Evolutionary conservation across 2,329 filamentous ascomycete genomes (phyloP), one percentile per base, ranked within the genome.

Genomic region (Aspergillus brasiliensis): DNA sequence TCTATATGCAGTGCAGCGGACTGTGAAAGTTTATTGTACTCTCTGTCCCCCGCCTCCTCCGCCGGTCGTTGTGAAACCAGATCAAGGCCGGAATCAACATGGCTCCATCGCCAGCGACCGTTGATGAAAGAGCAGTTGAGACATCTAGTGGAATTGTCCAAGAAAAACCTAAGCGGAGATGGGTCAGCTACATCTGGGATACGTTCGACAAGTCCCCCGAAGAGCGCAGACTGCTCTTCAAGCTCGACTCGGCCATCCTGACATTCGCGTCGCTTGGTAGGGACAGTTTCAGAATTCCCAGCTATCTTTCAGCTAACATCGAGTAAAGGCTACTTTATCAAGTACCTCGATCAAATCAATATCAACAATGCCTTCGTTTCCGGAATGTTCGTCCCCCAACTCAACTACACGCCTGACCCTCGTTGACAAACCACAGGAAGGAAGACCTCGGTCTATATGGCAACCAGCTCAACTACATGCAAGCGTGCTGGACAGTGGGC

Each of bases 401-500:
- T 11, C 15, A 23, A 21, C 4, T 11, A 21, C 6, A 23, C 4
- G 8, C 6, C 1, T 10, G 8, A 34, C 23, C n/a, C 15, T 3
- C 15, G 2, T 11, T 7, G 21, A 19, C 3, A 54, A 25, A 37
- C 25, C 3, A 11, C 17, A 80, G 77, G 82, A 80, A 84, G 67
- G 81, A 84, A 64, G 83, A 86, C 56, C 71, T 86, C 0, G 68
- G 74, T 2, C 71, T 86, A 19, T 80, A 82, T 48, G 78, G 79
- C 1, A 86, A 86, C 62, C 75, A 87, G 57, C 75, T 86, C 31
- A 85, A 86, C 55, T 82, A 81, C 56, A 81, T 83, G 73, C 77
- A 84, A 53, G 81, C 84, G 0, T 81, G 79, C 27, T 88, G 85
- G 78, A 87, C 83, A 0, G 79, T 84, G 0, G 86, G 86, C 8